Evolutionary conservation across 2,329 filamentous ascomycete species (phyloP).

Genomic region (Hirsutella thompsonii): DNA sequence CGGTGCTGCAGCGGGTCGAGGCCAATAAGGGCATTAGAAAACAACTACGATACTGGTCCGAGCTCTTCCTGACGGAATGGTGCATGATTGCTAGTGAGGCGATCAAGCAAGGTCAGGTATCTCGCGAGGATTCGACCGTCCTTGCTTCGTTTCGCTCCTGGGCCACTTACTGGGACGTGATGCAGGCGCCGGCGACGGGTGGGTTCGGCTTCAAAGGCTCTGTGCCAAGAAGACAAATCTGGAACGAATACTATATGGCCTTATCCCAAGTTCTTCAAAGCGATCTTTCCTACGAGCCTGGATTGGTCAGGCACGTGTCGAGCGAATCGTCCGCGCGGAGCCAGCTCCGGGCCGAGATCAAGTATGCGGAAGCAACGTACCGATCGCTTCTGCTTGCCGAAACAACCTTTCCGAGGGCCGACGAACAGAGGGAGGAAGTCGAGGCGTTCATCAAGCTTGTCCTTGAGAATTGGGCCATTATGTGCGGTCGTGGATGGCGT

Average conservation of each 20-base stretch:
- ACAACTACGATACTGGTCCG: constrained; percentile 66
- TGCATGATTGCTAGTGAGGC: constrained; percentile 56
- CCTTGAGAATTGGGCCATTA: constrained; percentile 71
- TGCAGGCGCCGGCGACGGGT: constrained; percentile 32
- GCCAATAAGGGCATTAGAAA: constrained; percentile 38
- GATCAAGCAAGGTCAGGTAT: constrained; percentile 35
- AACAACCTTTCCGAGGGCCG: constrained; percentile 72
- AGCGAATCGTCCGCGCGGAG: constrained; percentile 41
- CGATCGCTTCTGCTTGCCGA: constrained; percentile 68
- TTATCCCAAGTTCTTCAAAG: constrained; percentile 64
- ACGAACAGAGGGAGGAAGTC: constrained; percentile 64
- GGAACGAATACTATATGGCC: constrained; percentile 74
- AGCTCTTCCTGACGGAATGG: constrained; percentile 62
- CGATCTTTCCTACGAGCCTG: constrained; percentile 46
- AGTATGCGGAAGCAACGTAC: constrained; percentile 66
- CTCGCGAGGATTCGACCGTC: constrained; percentile 37
- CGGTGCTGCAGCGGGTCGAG: constrained; percentile 44
- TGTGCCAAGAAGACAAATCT: constrained; percentile 55
- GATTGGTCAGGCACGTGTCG: constrained; percentile 22
- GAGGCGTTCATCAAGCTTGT: constrained; percentile 72
- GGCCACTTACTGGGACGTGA: constrained; percentile 54
- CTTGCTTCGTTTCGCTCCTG: constrained; percentile 51
- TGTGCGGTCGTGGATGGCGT: constrained; percentile 69
- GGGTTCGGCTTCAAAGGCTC: constrained; percentile 46
- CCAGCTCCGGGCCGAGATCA: constrained; percentile 64